phyloP scores from a whole-genome alignment of 345 rosid genomes.

The Citrus mangshanensis region DNA sequence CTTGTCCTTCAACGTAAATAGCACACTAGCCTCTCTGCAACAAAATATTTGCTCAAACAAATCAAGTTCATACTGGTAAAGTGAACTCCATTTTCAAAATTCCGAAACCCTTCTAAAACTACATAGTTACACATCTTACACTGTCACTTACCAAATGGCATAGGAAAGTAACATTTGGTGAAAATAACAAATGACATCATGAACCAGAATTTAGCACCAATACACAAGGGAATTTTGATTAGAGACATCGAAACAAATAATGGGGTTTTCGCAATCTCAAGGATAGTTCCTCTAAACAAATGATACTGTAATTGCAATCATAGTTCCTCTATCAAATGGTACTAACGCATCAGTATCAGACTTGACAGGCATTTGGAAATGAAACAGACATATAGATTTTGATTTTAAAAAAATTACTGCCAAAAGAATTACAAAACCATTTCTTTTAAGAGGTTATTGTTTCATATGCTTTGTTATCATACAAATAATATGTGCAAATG shows the following conservation, averaged over 20 bases:
- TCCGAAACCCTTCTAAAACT: not conserved
- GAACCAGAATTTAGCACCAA: not conserved
- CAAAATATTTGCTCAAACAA: not conserved
- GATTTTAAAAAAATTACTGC: conserved; percentile 7
- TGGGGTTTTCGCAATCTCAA: not conserved
- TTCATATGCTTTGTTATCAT: conserved; percentile 21
- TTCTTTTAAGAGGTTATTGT: conserved; percentile 9
- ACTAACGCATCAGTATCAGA: not conserved
- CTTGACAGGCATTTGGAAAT: not conserved
- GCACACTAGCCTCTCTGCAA: not conserved
- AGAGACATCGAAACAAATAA: not conserved
- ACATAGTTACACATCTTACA: not conserved
- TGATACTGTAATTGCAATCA: not conserved
- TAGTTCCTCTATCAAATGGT: not conserved
- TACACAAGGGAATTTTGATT: not conserved
- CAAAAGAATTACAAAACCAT: conserved; percentile 25
- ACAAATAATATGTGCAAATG: conserved; percentile 27
- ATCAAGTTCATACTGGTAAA: not conserved
- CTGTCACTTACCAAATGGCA: not conserved
- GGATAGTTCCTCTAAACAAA: not conserved
- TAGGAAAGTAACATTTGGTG: not conserved
- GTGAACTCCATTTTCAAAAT: not conserved
- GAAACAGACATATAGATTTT: not conserved
- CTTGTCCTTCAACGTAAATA: not conserved
- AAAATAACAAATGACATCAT: not conserved